Percentiles rank a stretch among this genome's conserved stretches.
Conservation (phyloP, 228 moss, liverwort and hornwort species). For the Sphagnum fallax region DNA sequence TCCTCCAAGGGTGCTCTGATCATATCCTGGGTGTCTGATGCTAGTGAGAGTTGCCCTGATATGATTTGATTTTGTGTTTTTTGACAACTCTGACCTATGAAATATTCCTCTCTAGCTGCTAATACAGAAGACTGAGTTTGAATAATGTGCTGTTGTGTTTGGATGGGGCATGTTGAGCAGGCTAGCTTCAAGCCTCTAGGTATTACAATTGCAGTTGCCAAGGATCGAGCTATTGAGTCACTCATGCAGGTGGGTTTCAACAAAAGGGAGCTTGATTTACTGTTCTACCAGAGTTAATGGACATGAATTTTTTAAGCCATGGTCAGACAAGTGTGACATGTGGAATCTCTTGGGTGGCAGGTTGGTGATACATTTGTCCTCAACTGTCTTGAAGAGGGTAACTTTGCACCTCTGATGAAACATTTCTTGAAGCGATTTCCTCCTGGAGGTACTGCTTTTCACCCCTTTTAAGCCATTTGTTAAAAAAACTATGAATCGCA, state of each 20-base stretch:
- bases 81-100: background rate
- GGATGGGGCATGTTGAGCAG: conserved; percentile 28
- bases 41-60: conserved; percentile 5
- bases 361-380: conserved; percentile 87
- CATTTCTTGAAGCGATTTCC: conserved; percentile 92
- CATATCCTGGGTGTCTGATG: conserved; percentile 97
- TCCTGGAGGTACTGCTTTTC: conserved; percentile 52
- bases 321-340: background rate
- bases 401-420: conserved; percentile 67
- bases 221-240: conserved; percentile 96
- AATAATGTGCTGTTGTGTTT: background rate
- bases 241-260: conserved; percentile 70
- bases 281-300: background rate
- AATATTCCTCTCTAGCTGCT: background rate
- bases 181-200: conserved; percentile 91
- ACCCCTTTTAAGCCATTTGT: background rate
- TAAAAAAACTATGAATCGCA: background rate
- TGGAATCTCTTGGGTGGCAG: conserved; percentile 14
- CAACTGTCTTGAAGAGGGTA: conserved; percentile 88
- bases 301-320: background rate
- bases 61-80: background rate
- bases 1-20: conserved; percentile 82
- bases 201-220: conserved; percentile 88
- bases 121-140: background rate
- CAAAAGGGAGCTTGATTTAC: background rate